These are phyloP conservation scores for Colletotrichum truncatum DNA, from an alignment of 2,329 filamentous ascomycete genomes.

Conservation along the genomic window DNA sequence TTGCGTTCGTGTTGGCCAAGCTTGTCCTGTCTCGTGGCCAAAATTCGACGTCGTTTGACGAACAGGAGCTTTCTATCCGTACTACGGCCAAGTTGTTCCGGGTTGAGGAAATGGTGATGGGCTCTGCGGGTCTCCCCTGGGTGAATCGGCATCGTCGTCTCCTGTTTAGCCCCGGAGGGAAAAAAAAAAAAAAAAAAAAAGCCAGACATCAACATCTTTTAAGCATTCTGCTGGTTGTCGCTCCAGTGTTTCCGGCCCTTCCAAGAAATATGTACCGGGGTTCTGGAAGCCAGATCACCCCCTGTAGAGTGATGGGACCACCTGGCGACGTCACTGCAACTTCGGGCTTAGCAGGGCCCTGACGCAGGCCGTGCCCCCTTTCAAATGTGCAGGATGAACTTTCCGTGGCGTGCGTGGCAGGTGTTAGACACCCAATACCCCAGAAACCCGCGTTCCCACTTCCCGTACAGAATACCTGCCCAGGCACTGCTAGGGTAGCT, in stretches of 20 bases:
- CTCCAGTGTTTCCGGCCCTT: slow-evolving; percentile 23
- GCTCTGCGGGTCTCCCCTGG: slow-evolving; percentile 1
- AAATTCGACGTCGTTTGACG: neutral
- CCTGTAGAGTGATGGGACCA: neutral
- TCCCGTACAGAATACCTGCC: too few species aligned
- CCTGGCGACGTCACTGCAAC: slow-evolving; percentile 24
- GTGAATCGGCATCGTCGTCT: neutral
- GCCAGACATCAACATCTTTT: neutral
- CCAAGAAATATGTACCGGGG: neutral
- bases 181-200: too few species aligned
- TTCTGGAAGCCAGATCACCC: slow-evolving; percentile 3
- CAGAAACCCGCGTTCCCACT: slow-evolving; percentile 6
- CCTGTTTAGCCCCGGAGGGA: too few species aligned
- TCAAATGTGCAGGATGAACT: neutral
- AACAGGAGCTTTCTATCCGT: too few species aligned
- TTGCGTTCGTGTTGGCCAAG: neutral
- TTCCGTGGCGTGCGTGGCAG: neutral
- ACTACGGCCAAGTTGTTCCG: neutral
- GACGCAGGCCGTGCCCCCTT: slow-evolving; percentile 22
- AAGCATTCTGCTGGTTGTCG: slow-evolving; percentile 6
- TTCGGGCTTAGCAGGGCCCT: slow-evolving; percentile 11
- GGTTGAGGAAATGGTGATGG: neutral
- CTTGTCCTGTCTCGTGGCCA: neutral
- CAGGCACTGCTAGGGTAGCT: too few species aligned
- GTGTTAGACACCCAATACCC: neutral